Conservation (phyloP, 768 basidiomycete species). For the Suillus weaverae region DNA sequence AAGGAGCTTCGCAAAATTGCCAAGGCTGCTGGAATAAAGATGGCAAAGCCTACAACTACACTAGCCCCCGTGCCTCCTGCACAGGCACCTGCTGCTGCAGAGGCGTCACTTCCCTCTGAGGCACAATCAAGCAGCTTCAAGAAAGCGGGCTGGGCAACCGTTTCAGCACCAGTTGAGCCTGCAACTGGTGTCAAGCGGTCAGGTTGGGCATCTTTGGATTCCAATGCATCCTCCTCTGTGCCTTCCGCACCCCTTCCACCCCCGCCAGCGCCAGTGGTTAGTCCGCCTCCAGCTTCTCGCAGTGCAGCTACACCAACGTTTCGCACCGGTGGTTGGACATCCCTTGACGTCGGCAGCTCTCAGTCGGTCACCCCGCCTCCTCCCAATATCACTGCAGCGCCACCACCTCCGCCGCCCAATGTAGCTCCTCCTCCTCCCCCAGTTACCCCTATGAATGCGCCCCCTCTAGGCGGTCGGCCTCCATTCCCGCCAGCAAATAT, state of each 20-base stretch:
- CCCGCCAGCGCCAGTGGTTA: conserved; percentile 9
- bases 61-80: conserved; percentile 21
- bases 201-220: conserved; percentile 18
- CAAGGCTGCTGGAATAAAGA: conserved; percentile 76
- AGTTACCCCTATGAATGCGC: conserved; percentile 17
- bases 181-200: conserved; percentile 16
- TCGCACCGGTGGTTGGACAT: conserved; percentile 66
- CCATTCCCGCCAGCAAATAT: conserved; percentile 3
- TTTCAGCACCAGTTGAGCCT: conserved; percentile 15
- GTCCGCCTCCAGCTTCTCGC: conserved; percentile 16
- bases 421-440: conserved; percentile 20
- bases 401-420: conserved; percentile 21
- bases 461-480: conserved; percentile 12
- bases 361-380: conserved; percentile 23
- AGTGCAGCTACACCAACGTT: conserved; percentile 43
- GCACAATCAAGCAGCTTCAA: conserved; percentile 33
- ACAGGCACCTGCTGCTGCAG: conserved; percentile 20
- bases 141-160: conserved; percentile 53
- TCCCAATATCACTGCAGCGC: conserved; percentile 6
- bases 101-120: conserved; percentile 17
- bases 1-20: conserved; percentile 84
- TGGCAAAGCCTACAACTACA: conserved; percentile 38
- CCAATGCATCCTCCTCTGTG: conserved; percentile 24
- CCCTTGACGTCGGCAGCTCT: conserved; percentile 52
- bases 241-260: conserved; percentile 22